Base-by-base conservation (phyloP, 2,329 filamentous ascomycete species). In the Akanthomyces uredinophilus region DNA sequence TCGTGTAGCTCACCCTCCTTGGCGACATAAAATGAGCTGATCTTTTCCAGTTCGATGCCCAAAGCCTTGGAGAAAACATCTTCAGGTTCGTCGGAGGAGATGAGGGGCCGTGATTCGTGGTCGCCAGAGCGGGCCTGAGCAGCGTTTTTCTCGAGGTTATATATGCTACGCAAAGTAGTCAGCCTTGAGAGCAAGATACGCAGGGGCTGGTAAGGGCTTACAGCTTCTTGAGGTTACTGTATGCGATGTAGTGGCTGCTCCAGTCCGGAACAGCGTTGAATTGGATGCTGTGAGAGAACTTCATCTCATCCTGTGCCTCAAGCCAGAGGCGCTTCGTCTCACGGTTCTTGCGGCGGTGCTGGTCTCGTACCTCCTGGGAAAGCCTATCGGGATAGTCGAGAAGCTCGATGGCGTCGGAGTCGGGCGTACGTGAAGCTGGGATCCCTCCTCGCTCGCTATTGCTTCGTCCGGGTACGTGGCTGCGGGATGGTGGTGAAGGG, bases 191-290 rank as follows among this genome's bases (percentile, higher is more conserved):
- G 2, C 37, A 44, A 35, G n/a, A 29, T 20, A 10, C 8, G 22
- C 41, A 27, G 13, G 10, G 35, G 5, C 6, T 4, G 49, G 51
- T 29, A 2, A 29, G 24, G 43, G 50, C 90, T 71, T 75, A 96
- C 92, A 97, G 84, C 81, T 99, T 99, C 83, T 99, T 99, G 69
- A 99, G 84, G 72, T 97, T 98, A 79, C 93, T 97, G 78, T 99
- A 99, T 64, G 93, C 91, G 72, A 99, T 96, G 77, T 99, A 99
- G 77, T 98, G 87, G 70, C 88, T 93, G 80, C 92, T 97, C 95
- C 95, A 99, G 78, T 99, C 95, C n/a, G 95, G 95, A 69, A 99
- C 95, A 66, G 95, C 93, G 80, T 99, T 99, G 80, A 99, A 99
- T 81, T 99, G 95, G 70, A 99, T 89, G 78, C 94, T 98, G 76